phyloP scores from a whole-genome alignment of 257 asterid genomes.

The Rubia yunnanensis region DNA sequence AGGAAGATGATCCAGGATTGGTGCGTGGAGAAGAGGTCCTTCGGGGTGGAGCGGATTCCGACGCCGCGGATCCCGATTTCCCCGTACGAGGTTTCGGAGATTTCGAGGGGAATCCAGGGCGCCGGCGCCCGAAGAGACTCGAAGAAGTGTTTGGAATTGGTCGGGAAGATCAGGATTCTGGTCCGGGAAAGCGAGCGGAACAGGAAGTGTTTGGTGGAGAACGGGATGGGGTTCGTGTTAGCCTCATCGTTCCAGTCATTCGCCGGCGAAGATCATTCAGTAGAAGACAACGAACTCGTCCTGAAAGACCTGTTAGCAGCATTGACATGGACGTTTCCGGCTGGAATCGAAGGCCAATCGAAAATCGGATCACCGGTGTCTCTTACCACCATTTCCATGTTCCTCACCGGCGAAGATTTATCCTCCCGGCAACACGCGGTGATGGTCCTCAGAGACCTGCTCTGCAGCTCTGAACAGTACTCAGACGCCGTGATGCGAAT shows the following conservation, averaged over 20 bases:
- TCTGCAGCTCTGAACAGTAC: conserved; percentile 12
- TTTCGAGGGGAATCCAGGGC: conserved; percentile 24
- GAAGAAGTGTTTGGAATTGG: conserved; percentile 31
- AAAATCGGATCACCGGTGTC: conserved; percentile 40
- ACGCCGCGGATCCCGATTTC: conserved; percentile 68
- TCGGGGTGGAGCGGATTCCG: conserved; percentile 74
- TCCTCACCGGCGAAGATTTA: conserved; percentile 48
- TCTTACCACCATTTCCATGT: conserved; percentile 41
- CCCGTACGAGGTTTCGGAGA: conserved; percentile 32
- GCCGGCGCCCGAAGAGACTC: conserved; percentile 28
- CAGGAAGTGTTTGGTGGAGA: conserved; percentile 39
- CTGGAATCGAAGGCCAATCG: conserved; percentile 30
- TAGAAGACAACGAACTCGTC: conserved; percentile 16
- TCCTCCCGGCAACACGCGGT: conserved; percentile 41
- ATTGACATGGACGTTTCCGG: conserved; percentile 55
- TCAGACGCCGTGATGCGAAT: conserved; percentile 22
- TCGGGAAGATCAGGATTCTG: conserved; percentile 31
- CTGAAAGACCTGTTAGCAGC: conserved; percentile 40
- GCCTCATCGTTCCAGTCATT: conserved; percentile 43
- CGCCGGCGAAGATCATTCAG: conserved; percentile 16
- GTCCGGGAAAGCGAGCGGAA: conserved; percentile 67
- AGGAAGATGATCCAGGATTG: conserved; percentile 84
- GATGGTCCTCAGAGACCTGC: conserved; percentile 36
- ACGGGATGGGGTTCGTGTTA: conserved; percentile 38
- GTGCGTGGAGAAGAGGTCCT: conserved; percentile 64